A percentile compares a stretch with the other conserved stretches of the same genome.
Evolutionary conservation across 202 grass and related monocot genomes (phyloP).

Genomic region (Setaria italica): DNA sequence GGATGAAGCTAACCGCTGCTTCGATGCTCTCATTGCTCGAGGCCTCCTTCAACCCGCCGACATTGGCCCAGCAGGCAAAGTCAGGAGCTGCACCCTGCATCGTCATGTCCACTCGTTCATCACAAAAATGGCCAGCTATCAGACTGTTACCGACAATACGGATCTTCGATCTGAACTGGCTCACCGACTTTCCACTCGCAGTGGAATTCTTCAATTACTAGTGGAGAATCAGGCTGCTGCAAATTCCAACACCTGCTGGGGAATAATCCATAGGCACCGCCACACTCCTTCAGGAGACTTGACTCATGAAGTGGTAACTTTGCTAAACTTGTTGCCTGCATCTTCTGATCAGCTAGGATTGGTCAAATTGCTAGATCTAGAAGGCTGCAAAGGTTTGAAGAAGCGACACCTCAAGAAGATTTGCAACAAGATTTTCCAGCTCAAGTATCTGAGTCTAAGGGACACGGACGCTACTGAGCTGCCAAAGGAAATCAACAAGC

Average conservation of each 20-base stretch:
- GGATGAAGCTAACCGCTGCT: neutral
- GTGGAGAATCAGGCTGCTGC: no score
- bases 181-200: no score
- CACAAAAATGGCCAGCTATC: no score
- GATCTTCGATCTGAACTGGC: no score
- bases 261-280: no score
- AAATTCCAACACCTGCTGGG: no score
- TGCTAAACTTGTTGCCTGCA: neutral
- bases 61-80: neutral
- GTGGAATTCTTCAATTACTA: no score
- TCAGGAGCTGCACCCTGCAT: neutral
- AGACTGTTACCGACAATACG: no score
- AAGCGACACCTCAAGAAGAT: neutral
- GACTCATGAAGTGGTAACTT: no score
- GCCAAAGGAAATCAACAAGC: constrained; percentile 10
- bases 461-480: neutral
- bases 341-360: neutral
- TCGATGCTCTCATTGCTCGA: neutral
- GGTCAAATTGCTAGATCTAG: constrained; percentile 18
- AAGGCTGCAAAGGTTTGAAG: neutral
- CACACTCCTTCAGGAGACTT: no score
- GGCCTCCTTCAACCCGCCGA: neutral
- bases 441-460: constrained; percentile 30
- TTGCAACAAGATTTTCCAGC: constrained; percentile 28
- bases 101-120: neutral